Percentiles rank a stretch among this genome's conserved stretches.
These are phyloP conservation scores for Volvox africanus DNA, from an alignment of 139 green algal species.

Conservation along the genomic window DNA sequence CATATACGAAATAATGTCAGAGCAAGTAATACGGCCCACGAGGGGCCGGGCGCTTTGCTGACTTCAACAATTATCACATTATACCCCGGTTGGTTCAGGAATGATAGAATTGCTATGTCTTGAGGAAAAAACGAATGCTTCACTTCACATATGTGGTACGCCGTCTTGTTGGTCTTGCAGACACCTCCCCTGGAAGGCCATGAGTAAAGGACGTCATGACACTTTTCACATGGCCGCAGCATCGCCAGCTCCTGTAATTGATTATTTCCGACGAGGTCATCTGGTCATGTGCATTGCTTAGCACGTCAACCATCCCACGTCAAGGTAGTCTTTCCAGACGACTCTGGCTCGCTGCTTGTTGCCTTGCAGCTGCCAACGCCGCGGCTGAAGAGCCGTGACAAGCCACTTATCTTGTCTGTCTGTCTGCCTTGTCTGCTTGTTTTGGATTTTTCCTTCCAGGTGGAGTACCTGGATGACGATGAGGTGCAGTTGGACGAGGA, in stretches of 20 bases:
- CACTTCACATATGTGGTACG: not conserved
- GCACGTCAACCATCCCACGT: not conserved
- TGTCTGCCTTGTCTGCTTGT: not conserved
- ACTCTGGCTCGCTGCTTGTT: not conserved
- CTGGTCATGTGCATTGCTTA: not conserved
- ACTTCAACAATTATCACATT: not conserved
- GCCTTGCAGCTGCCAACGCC: not conserved
- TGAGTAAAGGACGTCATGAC: too few relatives aligned
- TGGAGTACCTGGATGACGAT: constrained; percentile 76
- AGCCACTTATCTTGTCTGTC: too few relatives aligned
- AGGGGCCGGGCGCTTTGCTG: not conserved
- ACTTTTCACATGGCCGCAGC: not conserved
- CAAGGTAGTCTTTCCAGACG: not conserved
- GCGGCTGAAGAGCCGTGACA: not conserved
- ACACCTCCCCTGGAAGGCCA: not conserved
- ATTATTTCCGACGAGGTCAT: not conserved
- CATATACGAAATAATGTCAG: too few relatives aligned
- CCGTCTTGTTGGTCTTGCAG: not conserved
- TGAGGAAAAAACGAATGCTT: not conserved
- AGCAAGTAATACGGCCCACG: too few relatives aligned
- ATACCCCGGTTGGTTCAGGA: not conserved
- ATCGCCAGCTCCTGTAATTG: not conserved
- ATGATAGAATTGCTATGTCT: not conserved
- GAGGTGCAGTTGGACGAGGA: constrained; percentile 77
- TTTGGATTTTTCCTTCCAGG: not conserved